Percentiles rank a stretch among this genome's conserved stretches.
Evolutionary conservation across 306 rosid species (phyloP).

Genomic region (Pyrus betulifolia): DNA sequence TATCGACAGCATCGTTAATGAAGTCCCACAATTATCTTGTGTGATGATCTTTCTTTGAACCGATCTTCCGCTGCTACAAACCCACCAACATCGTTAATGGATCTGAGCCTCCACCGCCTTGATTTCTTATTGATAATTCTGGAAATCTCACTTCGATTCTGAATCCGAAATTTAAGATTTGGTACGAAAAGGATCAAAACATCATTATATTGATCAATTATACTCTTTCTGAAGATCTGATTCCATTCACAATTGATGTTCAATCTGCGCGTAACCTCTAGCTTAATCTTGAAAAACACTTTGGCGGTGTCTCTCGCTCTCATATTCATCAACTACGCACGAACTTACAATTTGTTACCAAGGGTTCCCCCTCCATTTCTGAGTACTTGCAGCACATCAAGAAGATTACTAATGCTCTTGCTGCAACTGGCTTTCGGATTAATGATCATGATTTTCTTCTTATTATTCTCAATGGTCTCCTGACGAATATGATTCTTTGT

Average conservation of each 20-base stretch:
- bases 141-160: no score
- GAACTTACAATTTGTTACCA: not conserved
- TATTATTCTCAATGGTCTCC: no score
- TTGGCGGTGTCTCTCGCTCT: not conserved
- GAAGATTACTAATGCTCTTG: not conserved
- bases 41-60: no score
- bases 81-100: not conserved
- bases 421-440: not conserved
- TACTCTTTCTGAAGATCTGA: not conserved
- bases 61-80: no score
- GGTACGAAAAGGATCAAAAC: no score
- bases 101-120: not conserved
- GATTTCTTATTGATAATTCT: no score
- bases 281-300: not conserved
- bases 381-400: not conserved
- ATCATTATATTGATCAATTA: not conserved
- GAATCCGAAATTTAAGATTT: fast-evolving
- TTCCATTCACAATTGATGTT: not conserved
- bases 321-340: not conserved
- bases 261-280: not conserved
- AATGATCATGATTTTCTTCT: no score
- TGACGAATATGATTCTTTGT: no score
- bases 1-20: no score
- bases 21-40: no score
- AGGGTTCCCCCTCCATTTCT: not conserved